Evolutionary conservation across 108 stramenopile genomes (phyloP).

Genomic region (Epipyxis sp.): DNA sequence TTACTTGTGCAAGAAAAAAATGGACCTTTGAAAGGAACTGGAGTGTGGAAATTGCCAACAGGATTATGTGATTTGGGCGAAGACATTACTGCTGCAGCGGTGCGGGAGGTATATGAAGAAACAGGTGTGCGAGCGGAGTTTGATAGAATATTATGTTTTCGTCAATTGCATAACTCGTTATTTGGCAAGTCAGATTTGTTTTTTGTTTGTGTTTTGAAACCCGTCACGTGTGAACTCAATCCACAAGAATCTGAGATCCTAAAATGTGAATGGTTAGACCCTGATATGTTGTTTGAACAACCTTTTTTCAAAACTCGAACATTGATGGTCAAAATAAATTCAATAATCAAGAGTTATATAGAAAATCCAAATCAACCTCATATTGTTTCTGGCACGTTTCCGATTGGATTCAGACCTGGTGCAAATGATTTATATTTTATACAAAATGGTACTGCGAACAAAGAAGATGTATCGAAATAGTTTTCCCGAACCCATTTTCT

Average conservation of each 20-base stretch:
- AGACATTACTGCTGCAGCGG: constrained; percentile 65
- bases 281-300: not conserved
- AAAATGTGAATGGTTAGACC: not conserved
- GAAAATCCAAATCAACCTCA: not conserved
- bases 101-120: constrained; percentile 79
- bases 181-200: constrained; percentile 54
- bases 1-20: constrained; percentile 51
- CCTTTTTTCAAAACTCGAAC: not conserved
- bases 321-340: not conserved
- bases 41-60: constrained; percentile 76
- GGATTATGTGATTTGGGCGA: constrained; percentile 76
- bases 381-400: not conserved
- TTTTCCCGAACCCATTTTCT: too few species aligned
- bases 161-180: constrained; percentile 60
- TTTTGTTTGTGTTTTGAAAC: constrained; percentile 48
- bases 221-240: not conserved
- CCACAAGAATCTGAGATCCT: constrained; percentile 8
- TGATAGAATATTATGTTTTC: constrained; percentile 65
- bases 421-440: not conserved
- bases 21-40: constrained; percentile 21
- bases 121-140: constrained; percentile 70
- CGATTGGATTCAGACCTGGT: constrained; percentile 9
- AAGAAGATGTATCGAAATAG: too few species aligned
- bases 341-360: not conserved
- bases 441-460: too few species aligned